Percentiles rank a stretch among this genome's conserved stretches.
These are phyloP conservation scores for Plectosphaerella plurivora DNA, from an alignment of 2,329 filamentous ascomycete species.

Conservation along the genomic window DNA sequence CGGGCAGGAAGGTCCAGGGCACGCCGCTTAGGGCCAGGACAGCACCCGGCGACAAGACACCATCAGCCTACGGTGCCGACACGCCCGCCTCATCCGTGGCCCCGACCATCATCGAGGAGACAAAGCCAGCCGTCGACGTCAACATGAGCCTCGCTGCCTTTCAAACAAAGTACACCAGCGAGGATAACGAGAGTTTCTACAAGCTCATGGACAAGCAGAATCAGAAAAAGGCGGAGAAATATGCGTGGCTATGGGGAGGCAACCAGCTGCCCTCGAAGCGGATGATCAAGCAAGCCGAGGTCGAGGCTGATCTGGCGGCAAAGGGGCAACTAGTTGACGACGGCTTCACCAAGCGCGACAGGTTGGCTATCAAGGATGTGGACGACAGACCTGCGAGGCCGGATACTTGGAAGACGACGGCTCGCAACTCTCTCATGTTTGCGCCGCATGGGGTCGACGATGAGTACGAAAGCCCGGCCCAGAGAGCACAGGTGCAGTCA, in stretches of 20 bases:
- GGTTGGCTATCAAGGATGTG: constrained; percentile 60
- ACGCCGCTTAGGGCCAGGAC: constrained; percentile 19
- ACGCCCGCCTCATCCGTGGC: constrained; percentile 62
- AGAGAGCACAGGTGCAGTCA: constrained; percentile 66
- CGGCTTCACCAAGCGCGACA: constrained; percentile 48
- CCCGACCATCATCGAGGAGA: constrained; percentile 27
- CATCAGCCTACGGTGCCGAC: constrained; percentile 63
- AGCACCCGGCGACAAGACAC: constrained; percentile 46
- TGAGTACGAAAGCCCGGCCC: constrained; percentile 54
- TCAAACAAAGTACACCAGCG: constrained; percentile 90
- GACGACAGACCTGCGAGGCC: constrained; percentile 72
- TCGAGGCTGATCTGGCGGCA: constrained; percentile 48
- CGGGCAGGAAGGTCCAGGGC: constrained; percentile 41
- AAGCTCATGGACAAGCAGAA: constrained; percentile 89
- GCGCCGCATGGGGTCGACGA: constrained; percentile 61
- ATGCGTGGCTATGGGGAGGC: constrained; percentile 82
- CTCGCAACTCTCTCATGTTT: constrained; percentile 89
- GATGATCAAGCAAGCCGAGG: constrained; percentile 63
- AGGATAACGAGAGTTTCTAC: constrained; percentile 98
- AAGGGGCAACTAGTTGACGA: constrained; percentile 47
- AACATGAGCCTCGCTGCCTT: constrained; percentile 81
- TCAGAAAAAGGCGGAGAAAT: constrained; percentile 74
- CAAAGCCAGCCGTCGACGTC: constrained; percentile 57
- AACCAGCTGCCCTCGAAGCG: constrained; percentile 85
- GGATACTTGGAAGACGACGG: constrained; percentile 68